Percentiles rank a stretch among this genome's conserved stretches.
Conservation (phyloP, 208 protist genomes). For the Crithidia sp. region DNA sequence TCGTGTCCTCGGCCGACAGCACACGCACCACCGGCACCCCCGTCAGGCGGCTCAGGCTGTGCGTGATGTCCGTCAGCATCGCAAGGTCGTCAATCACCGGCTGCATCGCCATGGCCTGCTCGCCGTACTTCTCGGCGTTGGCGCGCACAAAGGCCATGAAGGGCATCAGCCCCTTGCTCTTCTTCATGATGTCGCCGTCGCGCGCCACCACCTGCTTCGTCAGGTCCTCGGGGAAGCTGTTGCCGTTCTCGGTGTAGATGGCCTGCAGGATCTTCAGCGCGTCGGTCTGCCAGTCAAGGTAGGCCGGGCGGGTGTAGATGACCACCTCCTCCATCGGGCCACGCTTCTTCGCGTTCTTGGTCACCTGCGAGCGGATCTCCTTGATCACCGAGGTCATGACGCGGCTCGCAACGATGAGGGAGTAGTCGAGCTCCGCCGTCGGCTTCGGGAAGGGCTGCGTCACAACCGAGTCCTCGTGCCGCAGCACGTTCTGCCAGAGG, state of each 20-base stretch:
- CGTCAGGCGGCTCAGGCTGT: slow-evolving; percentile 71
- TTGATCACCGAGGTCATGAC: slow-evolving; percentile 87
- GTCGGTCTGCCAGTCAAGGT: slow-evolving; percentile 80
- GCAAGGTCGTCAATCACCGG: slow-evolving; percentile 78
- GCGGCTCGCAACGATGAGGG: slow-evolving; percentile 68
- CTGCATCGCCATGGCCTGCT: slow-evolving; percentile 61
- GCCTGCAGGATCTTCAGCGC: slow-evolving; percentile 69
- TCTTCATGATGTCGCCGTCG: slow-evolving; percentile 46
- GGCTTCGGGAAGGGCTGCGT: slow-evolving; percentile 62
- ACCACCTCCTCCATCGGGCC: slow-evolving; percentile 61
- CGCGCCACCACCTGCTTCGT: slow-evolving; percentile 51
- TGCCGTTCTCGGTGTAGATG: slow-evolving; percentile 61
- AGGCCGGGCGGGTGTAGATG: slow-evolving; percentile 75
- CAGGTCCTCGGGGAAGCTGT: slow-evolving; percentile 68
- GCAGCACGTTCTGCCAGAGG: slow-evolving; percentile 93
- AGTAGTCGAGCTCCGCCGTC: slow-evolving; percentile 77
- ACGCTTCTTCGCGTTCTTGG: slow-evolving; percentile 83
- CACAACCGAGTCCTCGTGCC: slow-evolving; percentile 65
- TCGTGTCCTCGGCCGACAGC: slow-evolving; percentile 54
- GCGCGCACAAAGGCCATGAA: slow-evolving; percentile 83
- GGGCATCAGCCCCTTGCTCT: slow-evolving; percentile 90
- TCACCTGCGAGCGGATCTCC: slow-evolving; percentile 86
- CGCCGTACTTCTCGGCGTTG: slow-evolving; percentile 86
- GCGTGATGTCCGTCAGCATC: slow-evolving; percentile 49
- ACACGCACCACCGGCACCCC: slow-evolving; percentile 66